Base-by-base conservation (phyloP, 2,329 filamentous ascomycete genomes). In the Colletotrichum caudatum region DNA sequence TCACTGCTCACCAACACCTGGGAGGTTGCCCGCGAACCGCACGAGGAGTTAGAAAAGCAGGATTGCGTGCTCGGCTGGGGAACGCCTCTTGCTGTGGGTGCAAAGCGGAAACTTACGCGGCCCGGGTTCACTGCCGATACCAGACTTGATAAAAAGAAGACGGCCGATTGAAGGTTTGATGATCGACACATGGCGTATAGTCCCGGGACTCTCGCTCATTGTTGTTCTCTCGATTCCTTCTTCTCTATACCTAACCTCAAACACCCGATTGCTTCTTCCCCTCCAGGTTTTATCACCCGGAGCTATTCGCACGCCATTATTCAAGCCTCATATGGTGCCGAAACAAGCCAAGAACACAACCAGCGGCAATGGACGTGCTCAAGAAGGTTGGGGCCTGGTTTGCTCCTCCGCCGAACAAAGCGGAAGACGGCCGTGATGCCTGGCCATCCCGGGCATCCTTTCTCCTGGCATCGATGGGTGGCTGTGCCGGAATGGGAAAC, bases 401-500 rank as follows among this genome's bases (percentile, higher is more conserved):
- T 14, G 80, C 80, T 18, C 82, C 82, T 51, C 76, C 80, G 54
- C 78, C 82, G 12, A 74, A 76, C 53, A 80, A 80, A 65, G 78
- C 81, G 2, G 78, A 79, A 20, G 82, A 84, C 72, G 82, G 82
- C 0, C 82, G 82, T 57, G 87, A 89, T 77, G 84, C 87, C 74
- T 89, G 87, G 87, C 85, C 85, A 1, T 88, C 86, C 1, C 81
- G 87, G 48, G 81, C 86, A 2, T 83, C 87, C 16, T 89, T 89
- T 76, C 79, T 89, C 7, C 84, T 89, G 35, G 87, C 88, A 23
- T 84, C 87, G 3, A 89, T 89, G 86, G 87, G 88, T 54, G 88
- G 88, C 62, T 88, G 85, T 74, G 86, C 86, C 1, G 87, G 87
- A 59, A 87, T 88, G 80, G 88, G 87, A 37, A 89, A 89, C 75